Evolutionary conservation across 306 rosid species (phyloP), one percentile per base, ranked within the genome.

Genomic region (Sophora flavescens): DNA sequence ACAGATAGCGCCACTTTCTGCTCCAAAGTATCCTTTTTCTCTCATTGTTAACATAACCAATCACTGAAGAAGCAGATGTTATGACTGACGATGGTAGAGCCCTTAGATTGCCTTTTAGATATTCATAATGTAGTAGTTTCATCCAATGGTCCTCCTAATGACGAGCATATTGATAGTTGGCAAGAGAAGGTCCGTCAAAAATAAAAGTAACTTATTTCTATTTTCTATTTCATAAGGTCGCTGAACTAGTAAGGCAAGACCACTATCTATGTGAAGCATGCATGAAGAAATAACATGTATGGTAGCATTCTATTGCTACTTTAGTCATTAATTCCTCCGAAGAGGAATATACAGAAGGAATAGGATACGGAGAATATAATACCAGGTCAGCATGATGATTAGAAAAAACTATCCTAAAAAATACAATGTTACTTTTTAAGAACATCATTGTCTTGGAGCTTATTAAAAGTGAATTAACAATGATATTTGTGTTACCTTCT

Each of bases 381-480:
- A 14, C 17, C 17, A 56, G 38, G 45, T 57, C 48, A 68, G 14
- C 47, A 45, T 8, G 35, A 48, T 32, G 32, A 14, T 76, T 58
- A 6, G 54, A 42, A 36, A 73, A 56, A 65, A 3, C n/a, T 47
- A 38, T 51, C 17, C 57, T 28, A 22, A 13, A 80, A 80, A 75
- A 68, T 30, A 17, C 42, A 9, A 8, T 38, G 61, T 28, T 16
- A 67, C 69, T 26, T 38, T 70, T 45, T 47, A 42, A 51, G 36
- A 64, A 16, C 9, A 36, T 52, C 5, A 13, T 62, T 63, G 52
- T 17, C 14, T 45, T 33, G 68, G 35, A 75, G 70, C 17, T 28
- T 47, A 50, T 28, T 63, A 63, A 14, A 67, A 77, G 74, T 42
- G 74, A 38, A 26, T 33, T 61, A 52, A 45, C 39, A 33, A 6